Percentiles rank a stretch among this genome's conserved stretches.
These are phyloP conservation scores for Cercospora sesami DNA, from an alignment of 2,329 filamentous ascomycete species.

Conservation along the genomic window DNA sequence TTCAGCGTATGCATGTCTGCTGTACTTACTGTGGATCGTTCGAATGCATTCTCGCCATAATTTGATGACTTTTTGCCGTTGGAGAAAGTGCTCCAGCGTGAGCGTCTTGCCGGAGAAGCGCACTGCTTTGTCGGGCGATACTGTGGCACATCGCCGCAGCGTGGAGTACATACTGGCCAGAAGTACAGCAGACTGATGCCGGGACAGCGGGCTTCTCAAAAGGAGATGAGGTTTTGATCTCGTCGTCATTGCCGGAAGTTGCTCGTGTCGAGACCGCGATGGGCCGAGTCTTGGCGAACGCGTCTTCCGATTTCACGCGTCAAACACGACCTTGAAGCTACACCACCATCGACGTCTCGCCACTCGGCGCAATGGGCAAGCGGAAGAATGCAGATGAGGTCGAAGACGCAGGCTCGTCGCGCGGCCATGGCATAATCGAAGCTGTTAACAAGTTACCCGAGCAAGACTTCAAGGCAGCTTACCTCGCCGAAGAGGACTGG, in stretches of 20 bases:
- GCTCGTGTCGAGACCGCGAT: not conserved
- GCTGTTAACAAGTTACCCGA: not conserved
- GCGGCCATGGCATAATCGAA: conserved; percentile 2
- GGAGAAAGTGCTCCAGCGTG: conserved; percentile 50
- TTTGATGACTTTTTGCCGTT: conserved; percentile 48
- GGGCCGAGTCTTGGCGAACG: conserved; percentile 1
- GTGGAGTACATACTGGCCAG: conserved; percentile 20
- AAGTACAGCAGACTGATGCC: not conserved
- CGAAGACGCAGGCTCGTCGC: not conserved
- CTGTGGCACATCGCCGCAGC: conserved; percentile 33
- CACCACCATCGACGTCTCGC: not conserved
- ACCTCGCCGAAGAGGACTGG: conserved; percentile 8
- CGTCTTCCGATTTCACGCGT: conserved; percentile 1
- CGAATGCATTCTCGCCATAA: conserved; percentile 52
- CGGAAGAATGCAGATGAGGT: conserved; percentile 13
- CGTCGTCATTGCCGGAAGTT: not conserved
- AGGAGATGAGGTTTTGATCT: not conserved
- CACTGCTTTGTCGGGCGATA: conserved; percentile 35
- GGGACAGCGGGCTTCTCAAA: no score
- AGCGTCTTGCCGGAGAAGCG: conserved; percentile 37
- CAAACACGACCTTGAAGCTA: not conserved
- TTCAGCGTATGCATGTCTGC: no score
- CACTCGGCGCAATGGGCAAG: conserved; percentile 19
- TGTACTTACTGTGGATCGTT: conserved; percentile 37
- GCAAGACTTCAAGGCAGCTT: conserved; percentile 2